Conservation (phyloP, 1,284 basidiomycete genomes). For the Sanghuangporus baumii region DNA sequence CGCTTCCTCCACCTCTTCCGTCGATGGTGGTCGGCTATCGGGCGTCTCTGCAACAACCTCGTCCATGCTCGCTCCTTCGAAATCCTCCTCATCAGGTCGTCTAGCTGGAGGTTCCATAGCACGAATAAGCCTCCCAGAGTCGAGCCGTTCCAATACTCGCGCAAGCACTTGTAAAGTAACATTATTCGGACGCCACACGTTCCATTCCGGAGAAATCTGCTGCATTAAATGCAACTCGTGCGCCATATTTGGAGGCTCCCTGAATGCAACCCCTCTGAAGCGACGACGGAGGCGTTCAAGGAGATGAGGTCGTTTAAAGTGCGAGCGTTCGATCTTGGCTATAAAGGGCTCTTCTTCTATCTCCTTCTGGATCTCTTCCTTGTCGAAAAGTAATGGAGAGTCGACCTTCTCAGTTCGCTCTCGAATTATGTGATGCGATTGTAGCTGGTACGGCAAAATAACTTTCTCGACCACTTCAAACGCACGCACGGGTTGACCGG, state of each 20-base stretch:
- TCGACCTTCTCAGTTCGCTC: conserved; percentile 33
- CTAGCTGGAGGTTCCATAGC: conserved; percentile 29
- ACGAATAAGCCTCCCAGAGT: conserved; percentile 43
- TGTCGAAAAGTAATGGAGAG: conserved; percentile 44
- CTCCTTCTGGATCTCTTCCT: conserved; percentile 25
- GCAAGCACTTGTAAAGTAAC: conserved; percentile 43
- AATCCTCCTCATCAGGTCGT: conserved; percentile 11
- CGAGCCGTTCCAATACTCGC: conserved; percentile 40
- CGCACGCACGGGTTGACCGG: conserved; percentile 75
- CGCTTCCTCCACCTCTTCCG: neutral
- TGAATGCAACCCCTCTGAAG: neutral
- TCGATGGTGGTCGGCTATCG: neutral
- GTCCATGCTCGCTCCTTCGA: conserved; percentile 3
- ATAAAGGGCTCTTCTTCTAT: conserved; percentile 7
- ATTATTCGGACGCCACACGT: conserved; percentile 58
- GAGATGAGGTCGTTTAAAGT: neutral
- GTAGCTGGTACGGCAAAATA: conserved; percentile 57
- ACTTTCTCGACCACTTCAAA: conserved; percentile 82
- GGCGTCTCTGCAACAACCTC: conserved; percentile 16
- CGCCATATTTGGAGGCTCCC: conserved; percentile 33
- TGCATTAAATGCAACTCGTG: conserved; percentile 57
- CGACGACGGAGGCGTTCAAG: neutral
- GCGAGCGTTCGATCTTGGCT: neutral
- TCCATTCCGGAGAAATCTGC: conserved; percentile 58
- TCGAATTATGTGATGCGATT: conserved; percentile 24